Base-by-base conservation (phyloP, 129 eudicot genomes). In the Gnaphalium uliginosum region DNA sequence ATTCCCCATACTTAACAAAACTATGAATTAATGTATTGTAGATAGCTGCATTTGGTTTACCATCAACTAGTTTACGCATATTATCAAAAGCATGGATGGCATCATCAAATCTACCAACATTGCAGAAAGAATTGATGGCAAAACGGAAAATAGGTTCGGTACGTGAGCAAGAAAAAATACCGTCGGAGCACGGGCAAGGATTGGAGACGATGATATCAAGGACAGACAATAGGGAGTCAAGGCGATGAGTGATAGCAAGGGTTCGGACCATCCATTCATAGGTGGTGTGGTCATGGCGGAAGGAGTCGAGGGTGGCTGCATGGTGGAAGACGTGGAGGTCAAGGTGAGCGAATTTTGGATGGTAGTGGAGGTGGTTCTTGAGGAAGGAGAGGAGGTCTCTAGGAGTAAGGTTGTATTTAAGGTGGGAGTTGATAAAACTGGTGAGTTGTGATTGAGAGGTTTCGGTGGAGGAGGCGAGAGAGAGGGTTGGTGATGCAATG, bases 121-220 rank as follows among this genome's bases (percentile, higher is more conserved):
- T 86, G 74, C 96, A 88, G 37, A 76, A 93, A 1, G 96, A 79
- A 76, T 68, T 81, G 66, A 93, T 79, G 5, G 95, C 89, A 43
- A 86, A 86, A 57, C 92, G 89, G 53, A 82, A 93, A 57, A 93
- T 86, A 68, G 88, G 83, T 66, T 93, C 96, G 8, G 84, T 93
- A 60, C 82, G 85, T 5, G 90, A 75, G 75, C 98, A 93, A 30
- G 90, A 83, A 64, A 93, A 93, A 11, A 93, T 93, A 35, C 96
- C 96, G 63, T 93, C 98, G 0, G 96, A 78, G 78, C 98, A 93
- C 0, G 98, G 98, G 85, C 98, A 93, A 13, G 98, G 98, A 21
- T 86, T 86, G 62, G 98, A 78, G 66, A 86, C 74, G 66, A 93
- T 86, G 78, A 84, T 83, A 46, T 81, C 86, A 66, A 93, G 78